Base-by-base conservation (phyloP, 306 rosid genomes). In the Phaseolus lunatus region DNA sequence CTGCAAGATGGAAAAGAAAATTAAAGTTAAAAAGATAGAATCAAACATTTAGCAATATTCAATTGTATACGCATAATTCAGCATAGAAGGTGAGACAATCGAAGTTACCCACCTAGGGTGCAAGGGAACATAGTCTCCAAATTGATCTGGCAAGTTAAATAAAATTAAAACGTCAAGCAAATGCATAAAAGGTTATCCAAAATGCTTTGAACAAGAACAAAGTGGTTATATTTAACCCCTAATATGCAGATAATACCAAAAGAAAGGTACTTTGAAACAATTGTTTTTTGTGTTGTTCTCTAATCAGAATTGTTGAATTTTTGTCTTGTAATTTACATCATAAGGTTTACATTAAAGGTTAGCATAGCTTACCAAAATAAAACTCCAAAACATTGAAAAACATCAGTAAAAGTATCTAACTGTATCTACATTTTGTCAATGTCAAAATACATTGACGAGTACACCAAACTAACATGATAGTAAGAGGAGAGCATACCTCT, bases 51-150 rank as follows among this genome's bases (percentile, higher is more conserved):
- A 80, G 23, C 10, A 45, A 49, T 45, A 48, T 62, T 66, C 33
- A 64, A n/a, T 22, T 1, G 35, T 59, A 39, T 14, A 23, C 78
- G 26, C 45, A 71, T 15, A 44, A 72, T 39, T 19, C 37, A 58
- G 63, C 8, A 56, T 48, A 47, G 44, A 71, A 70, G 75, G 45
- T 44, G 68, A 73, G 63, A 41, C 33, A 45, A 44, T 64, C 41
- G 57, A 79, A 67, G 72, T 49, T 88, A 91, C 95, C 82, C 78
- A 93, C 98, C 87, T 72, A 10, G 83, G n/a, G 26, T 43, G 59
- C 68, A 91, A 80, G 67, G 87, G 74, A 48, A 63, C 83, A 79
- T 75, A 91, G 62, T 14, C 67, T 71, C 88, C 91, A 49, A 79
- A 76, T 82, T 49, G 73, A 88, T 91, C 98, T 89, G 89, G 63